phyloP scores from a whole-genome alignment of 2,329 filamentous ascomycete species.

The Amauroascus niger region DNA sequence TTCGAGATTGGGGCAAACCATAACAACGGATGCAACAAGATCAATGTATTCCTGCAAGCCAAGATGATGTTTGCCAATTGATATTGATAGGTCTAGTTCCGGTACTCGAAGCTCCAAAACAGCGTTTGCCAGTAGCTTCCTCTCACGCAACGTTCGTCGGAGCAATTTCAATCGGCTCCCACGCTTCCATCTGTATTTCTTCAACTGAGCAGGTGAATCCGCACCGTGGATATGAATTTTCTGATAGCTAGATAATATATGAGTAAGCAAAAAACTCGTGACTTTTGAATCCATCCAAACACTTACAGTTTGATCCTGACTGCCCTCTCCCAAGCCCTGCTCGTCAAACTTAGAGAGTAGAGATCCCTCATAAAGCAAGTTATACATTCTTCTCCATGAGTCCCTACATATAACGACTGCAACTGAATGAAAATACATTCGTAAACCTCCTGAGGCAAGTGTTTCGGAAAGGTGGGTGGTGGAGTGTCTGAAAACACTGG shows the following conservation, averaged over 20 bases:
- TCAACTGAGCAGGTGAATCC: conserved; percentile 38
- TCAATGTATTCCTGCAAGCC: conserved; percentile 44
- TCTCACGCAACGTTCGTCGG: conserved; percentile 46
- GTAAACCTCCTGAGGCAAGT: conserved; percentile 46
- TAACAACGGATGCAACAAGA: conserved; percentile 47
- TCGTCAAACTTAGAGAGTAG: conserved; percentile 44
- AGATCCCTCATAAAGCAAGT: conserved; percentile 49
- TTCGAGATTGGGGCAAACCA: conserved; percentile 50
- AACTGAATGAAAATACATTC: conserved; percentile 46
- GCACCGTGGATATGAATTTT: conserved; percentile 42
- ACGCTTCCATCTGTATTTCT: conserved; percentile 42
- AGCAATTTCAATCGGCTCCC: conserved; percentile 46
- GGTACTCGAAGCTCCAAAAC: conserved; percentile 47
- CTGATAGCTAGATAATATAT: conserved; percentile 35
- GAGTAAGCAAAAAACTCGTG: background rate
- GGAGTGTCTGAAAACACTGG: conserved; percentile 5
- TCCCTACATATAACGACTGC: conserved; percentile 36
- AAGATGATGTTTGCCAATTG: conserved; percentile 30
- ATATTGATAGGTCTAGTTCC: conserved; percentile 37
- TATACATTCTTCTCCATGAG: conserved; percentile 34
- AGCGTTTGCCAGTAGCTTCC: conserved; percentile 41
- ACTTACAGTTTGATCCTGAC: conserved; percentile 44
- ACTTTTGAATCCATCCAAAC: too few relatives aligned
- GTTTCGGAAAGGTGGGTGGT: conserved; percentile 32
- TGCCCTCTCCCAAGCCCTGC: conserved; percentile 47